Percentiles rank a stretch among this genome's conserved stretches.
These are phyloP conservation scores for Geotrichum restrictum DNA, from an alignment of 1,139 yeast genomes.

Conservation along the genomic window DNA sequence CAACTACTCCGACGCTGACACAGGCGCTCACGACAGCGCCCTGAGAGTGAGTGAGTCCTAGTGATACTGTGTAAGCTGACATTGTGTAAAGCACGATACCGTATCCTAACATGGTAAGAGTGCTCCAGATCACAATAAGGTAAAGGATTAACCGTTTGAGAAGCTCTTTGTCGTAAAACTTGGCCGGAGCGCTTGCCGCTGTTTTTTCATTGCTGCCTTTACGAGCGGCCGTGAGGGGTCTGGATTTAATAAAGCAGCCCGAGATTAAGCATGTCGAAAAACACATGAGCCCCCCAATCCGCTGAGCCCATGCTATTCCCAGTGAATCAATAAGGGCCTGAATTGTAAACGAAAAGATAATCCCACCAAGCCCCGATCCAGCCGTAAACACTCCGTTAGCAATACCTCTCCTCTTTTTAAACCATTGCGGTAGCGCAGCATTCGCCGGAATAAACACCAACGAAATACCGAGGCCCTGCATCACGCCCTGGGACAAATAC, in stretches of 20 bases:
- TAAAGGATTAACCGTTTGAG: slow-evolving; percentile 42
- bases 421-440: slow-evolving; percentile 61
- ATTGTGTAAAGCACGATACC: slow-evolving; percentile 57
- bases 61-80: slow-evolving; percentile 57
- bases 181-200: slow-evolving; percentile 35
- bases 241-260: slow-evolving; percentile 41
- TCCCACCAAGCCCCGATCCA: slow-evolving; percentile 38
- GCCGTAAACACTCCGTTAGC: slow-evolving; percentile 47
- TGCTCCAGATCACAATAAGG: slow-evolving; percentile 50
- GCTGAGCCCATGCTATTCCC: slow-evolving; percentile 64
- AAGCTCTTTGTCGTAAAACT: slow-evolving; percentile 26
- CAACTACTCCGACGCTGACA: slow-evolving; percentile 57
- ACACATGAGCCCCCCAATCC: slow-evolving; percentile 52
- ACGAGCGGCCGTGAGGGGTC: not conserved
- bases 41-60: slow-evolving; percentile 53
- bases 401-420: slow-evolving; percentile 51
- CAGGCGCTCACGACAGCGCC: slow-evolving; percentile 61
- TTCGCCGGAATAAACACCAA: slow-evolving; percentile 58
- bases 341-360: slow-evolving; percentile 40
- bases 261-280: slow-evolving; percentile 40
- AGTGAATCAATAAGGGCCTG: slow-evolving; percentile 44
- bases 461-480: slow-evolving; percentile 59
- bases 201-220: slow-evolving; percentile 30
- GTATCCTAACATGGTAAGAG: slow-evolving; percentile 54
- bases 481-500: slow-evolving; percentile 64